Evolutionary conservation across 768 basidiomycete species (phyloP).

Genomic region (Mycena vulgaris): DNA sequence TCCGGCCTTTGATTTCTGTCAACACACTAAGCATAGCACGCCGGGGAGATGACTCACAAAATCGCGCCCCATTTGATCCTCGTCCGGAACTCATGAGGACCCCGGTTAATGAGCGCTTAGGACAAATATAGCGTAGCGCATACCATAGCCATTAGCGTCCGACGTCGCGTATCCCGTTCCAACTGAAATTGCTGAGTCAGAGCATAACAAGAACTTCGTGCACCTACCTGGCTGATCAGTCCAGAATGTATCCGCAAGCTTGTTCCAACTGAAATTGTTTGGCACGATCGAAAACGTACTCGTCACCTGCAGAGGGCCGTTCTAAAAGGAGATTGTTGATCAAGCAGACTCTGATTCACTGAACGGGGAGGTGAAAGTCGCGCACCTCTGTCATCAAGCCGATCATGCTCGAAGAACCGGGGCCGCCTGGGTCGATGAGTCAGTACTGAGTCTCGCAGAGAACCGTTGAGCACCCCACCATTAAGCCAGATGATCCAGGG

Average conservation of each 20-base stretch:
- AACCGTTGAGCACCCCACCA: too few species aligned
- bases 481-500: slow-evolving; percentile 86
- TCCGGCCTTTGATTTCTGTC: slow-evolving; percentile 64
- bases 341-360: not conserved
- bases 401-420: slow-evolving; percentile 78
- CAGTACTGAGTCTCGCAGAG: not conserved
- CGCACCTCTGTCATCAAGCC: slow-evolving; percentile 75
- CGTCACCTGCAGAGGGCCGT: slow-evolving; percentile 75
- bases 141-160: slow-evolving; percentile 73
- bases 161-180: slow-evolving; percentile 77
- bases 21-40: slow-evolving; percentile 16
- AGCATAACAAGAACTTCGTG: not conserved
- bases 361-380: slow-evolving; percentile 7
- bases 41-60: slow-evolving; percentile 56
- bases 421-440: slow-evolving; percentile 51
- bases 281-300: slow-evolving; percentile 62
- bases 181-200: not conserved
- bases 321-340: slow-evolving; percentile 53
- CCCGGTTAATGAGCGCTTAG: slow-evolving; percentile 8
- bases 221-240: slow-evolving; percentile 78
- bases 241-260: slow-evolving; percentile 79
- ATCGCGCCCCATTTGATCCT: slow-evolving; percentile 75
- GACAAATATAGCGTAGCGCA: not conserved
- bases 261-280: slow-evolving; percentile 73
- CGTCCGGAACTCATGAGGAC: slow-evolving; percentile 63